A percentile compares a stretch with the other conserved stretches of the same genome.
Evolutionary conservation across 1,139 yeast species (phyloP).

Genomic region (Pichia sp.): DNA sequence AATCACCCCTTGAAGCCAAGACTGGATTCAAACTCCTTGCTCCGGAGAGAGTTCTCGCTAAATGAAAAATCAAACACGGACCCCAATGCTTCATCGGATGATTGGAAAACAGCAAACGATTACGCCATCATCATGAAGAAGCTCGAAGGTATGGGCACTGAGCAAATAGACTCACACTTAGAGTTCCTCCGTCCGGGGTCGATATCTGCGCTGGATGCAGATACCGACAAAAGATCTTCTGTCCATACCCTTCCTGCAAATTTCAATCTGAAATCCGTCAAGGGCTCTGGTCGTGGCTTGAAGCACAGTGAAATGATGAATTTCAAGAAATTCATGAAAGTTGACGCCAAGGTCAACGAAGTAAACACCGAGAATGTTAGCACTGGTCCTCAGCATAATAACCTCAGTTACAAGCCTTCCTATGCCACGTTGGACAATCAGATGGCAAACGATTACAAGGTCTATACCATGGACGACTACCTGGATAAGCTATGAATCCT

Average conservation of each 20-base stretch:
- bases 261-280: conserved; percentile 3
- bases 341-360: not conserved
- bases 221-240: conserved; percentile 5
- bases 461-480: conserved; percentile 30
- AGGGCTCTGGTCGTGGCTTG: conserved; percentile 16
- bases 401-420: not conserved
- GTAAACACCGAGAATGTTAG: not conserved
- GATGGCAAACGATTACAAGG: conserved; percentile 14
- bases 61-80: not conserved
- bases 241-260: conserved; percentile 11
- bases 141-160: not conserved
- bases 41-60: not conserved
- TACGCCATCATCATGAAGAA: conserved; percentile 8
- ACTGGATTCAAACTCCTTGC: not conserved
- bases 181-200: not conserved
- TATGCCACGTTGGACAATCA: conserved; percentile 9
- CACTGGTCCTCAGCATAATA: not conserved
- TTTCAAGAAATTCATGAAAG: conserved; percentile 23
- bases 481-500: conserved; percentile 15
- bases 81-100: not conserved
- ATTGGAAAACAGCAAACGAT: conserved; percentile 2
- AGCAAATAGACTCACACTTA: not conserved
- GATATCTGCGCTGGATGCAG: conserved; percentile 2
- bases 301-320: conserved; percentile 29
- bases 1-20: not conserved